Evolutionary conservation across 176 grass and related monocot genomes (phyloP).

Genomic region (Metroxylon sagu): DNA sequence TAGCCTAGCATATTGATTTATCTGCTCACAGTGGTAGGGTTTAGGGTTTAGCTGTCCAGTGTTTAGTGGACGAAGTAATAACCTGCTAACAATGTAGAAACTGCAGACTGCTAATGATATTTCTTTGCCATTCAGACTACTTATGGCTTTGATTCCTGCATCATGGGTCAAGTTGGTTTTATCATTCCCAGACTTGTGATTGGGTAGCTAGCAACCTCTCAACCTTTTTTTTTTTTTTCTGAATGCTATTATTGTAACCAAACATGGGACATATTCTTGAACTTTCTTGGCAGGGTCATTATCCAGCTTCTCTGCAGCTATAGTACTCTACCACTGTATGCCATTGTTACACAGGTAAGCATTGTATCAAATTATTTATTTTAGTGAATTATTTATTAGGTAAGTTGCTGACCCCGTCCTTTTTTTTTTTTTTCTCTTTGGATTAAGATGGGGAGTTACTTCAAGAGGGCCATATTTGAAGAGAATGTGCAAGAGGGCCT

Average conservation of each 20-base stretch:
- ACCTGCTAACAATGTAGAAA: too few relatives aligned
- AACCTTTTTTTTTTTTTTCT: not conserved
- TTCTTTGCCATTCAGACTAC: conserved; percentile 35
- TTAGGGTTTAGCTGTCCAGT: too few relatives aligned
- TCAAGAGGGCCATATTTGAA: conserved; percentile 76
- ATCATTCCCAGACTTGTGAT: conserved; percentile 71
- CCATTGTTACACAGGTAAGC: conserved; percentile 72
- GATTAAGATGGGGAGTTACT: conserved; percentile 71
- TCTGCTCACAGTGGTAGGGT: too few relatives aligned
- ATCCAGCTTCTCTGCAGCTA: conserved; percentile 89
- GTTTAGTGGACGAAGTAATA: too few relatives aligned
- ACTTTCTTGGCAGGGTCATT: conserved; percentile 33
- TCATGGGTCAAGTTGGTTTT: conserved; percentile 68
- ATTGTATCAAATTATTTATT: not conserved
- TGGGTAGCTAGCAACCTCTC: conserved; percentile 29
- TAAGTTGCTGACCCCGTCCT: not conserved
- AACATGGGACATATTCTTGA: not conserved
- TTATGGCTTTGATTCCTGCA: conserved; percentile 81
- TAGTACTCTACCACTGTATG: conserved; percentile 84
- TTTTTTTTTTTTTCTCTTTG: conserved; percentile 7
- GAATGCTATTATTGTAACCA: not conserved
- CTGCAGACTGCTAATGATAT: not conserved
- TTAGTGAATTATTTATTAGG: not conserved
- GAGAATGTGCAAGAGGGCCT: conserved; percentile 75
- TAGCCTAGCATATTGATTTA: too few relatives aligned